Evolutionary conservation across 805 yeast genomes (phyloP).

Genomic region (Nakazawaea laoshanensis): DNA sequence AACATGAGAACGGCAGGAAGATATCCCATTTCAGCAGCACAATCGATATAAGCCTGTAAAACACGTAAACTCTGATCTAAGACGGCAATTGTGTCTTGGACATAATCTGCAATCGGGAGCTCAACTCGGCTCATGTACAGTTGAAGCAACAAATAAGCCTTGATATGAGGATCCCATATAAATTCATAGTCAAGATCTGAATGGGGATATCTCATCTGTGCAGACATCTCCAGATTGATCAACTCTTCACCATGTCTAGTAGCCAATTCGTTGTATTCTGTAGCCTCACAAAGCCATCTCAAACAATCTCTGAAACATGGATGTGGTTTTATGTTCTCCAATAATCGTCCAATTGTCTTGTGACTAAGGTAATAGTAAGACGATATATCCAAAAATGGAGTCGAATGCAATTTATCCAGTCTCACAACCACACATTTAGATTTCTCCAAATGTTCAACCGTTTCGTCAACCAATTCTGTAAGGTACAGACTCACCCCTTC

Average conservation of each 20-base stretch:
- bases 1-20: constrained; percentile 51
- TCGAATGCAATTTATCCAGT: constrained; percentile 44
- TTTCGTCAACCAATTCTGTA: constrained; percentile 57
- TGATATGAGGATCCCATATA: constrained; percentile 86
- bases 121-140: constrained; percentile 66
- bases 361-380: constrained; percentile 93
- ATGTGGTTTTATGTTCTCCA: constrained; percentile 37
- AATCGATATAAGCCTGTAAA: constrained; percentile 86
- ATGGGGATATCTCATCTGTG: constrained; percentile 56
- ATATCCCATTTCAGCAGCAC: constrained; percentile 77
- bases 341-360: constrained; percentile 67
- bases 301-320: constrained; percentile 57
- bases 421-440: constrained; percentile 64
- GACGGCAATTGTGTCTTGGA: constrained; percentile 89
- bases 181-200: constrained; percentile 48
- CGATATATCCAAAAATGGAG: constrained; percentile 77
- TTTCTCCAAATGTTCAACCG: constrained; percentile 58
- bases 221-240: constrained; percentile 77
- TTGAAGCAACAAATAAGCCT: constrained; percentile 63
- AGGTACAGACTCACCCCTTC: constrained; percentile 51
- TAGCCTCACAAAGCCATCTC: constrained; percentile 46
- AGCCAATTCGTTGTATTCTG: constrained; percentile 82
- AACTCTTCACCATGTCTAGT: constrained; percentile 89
- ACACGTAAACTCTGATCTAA: constrained; percentile 92
- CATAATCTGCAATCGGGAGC: constrained; percentile 89